phyloP scores from a whole-genome alignment of 2,329 filamentous ascomycete genomes.

The Ciborinia camelliae region DNA sequence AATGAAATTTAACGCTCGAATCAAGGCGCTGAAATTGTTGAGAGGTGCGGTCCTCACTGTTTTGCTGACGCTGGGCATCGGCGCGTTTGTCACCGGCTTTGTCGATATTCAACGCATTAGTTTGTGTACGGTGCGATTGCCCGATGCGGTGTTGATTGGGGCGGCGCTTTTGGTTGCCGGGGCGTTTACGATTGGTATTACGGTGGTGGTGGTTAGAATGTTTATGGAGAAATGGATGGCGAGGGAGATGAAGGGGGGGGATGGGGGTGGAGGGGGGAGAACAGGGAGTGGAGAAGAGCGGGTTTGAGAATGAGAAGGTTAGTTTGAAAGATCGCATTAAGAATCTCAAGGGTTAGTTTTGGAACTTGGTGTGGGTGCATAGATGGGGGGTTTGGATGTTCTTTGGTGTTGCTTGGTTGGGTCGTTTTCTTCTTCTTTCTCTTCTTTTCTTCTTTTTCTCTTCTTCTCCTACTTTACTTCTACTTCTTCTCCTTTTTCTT shows the following conservation, averaged over 20 bases:
- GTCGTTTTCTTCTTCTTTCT: too few relatives aligned
- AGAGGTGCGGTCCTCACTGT: background rate
- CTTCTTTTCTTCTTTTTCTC: too few relatives aligned
- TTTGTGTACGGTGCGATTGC: conserved; percentile 12
- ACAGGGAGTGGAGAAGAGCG: background rate
- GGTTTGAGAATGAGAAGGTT: background rate
- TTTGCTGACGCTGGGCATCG: rapidly evolving
- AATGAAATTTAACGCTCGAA: background rate
- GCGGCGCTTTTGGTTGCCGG: background rate
- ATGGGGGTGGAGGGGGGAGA: background rate
- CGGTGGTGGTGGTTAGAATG: background rate
- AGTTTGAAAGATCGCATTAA: background rate
- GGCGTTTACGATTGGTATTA: background rate
- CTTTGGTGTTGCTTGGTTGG: too few relatives aligned
- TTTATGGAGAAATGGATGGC: background rate
- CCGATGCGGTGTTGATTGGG: conserved; percentile 9
- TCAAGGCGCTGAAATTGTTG: background rate
- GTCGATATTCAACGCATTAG: conserved; percentile 10
- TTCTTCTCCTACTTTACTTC: too few relatives aligned
- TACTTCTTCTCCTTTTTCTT: too few relatives aligned
- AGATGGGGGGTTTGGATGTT: background rate
- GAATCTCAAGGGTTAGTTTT: conserved; percentile 4
- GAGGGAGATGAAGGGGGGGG: background rate
- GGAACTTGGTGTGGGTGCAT: too few relatives aligned
- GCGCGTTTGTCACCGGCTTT: background rate